Conservation (phyloP, 495 filamentous ascomycete species). For the Cudoniella acicularis region DNA sequence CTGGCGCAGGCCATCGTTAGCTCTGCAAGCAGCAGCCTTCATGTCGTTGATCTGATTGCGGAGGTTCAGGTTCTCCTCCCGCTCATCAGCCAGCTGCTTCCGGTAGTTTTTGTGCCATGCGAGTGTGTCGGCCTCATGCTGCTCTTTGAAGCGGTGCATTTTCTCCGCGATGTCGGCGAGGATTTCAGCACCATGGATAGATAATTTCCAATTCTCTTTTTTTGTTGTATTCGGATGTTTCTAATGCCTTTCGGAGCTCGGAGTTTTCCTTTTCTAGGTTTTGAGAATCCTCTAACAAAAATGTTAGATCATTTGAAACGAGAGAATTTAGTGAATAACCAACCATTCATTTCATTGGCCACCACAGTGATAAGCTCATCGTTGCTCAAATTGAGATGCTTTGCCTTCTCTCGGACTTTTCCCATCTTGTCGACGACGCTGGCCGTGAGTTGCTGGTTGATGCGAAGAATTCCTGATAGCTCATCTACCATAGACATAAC, state of each 20-base stretch:
- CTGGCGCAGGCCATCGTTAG: conserved; percentile 44
- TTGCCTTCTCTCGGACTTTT: conserved; percentile 45
- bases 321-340: background rate
- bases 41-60: conserved; percentile 55
- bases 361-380: conserved; percentile 46
- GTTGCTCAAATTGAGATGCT: conserved; percentile 42
- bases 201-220: conserved; percentile 48
- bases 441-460: conserved; percentile 73
- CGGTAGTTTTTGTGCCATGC: conserved; percentile 55
- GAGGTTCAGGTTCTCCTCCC: conserved; percentile 51
- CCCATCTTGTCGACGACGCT: conserved; percentile 65
- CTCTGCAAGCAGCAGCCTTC: conserved; percentile 45
- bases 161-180: conserved; percentile 42
- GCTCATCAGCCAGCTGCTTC: conserved; percentile 51
- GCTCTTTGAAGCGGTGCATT: conserved; percentile 50
- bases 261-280: conserved; percentile 51
- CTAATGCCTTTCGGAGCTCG: conserved; percentile 47
- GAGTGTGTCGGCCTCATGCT: conserved; percentile 39
- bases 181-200: conserved; percentile 30
- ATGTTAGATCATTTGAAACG: conserved; percentile 10
- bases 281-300: conserved; percentile 15
- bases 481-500: conserved; percentile 81
- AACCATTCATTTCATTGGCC: conserved; percentile 47
- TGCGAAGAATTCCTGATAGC: conserved; percentile 68
- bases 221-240: conserved; percentile 39